These are phyloP conservation scores for Carex scoparia DNA, from an alignment of 176 grass and related monocot species.

Conservation along the genomic window DNA sequence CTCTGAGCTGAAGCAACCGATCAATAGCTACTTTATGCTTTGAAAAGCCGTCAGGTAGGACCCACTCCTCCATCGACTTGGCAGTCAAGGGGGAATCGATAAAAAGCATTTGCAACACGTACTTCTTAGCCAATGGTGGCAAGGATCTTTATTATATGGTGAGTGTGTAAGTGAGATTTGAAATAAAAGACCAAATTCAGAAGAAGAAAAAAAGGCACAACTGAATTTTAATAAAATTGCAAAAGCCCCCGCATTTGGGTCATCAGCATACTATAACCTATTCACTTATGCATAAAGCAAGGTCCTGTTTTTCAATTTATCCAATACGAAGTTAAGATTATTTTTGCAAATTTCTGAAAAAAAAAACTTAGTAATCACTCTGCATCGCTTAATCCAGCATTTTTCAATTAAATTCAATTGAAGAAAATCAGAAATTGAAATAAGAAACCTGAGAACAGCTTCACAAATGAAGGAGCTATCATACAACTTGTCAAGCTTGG, in stretches of 20 bases:
- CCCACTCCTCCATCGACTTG: constrained; percentile 77
- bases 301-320: background rate
- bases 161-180: background rate
- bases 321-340: background rate
- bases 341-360: background rate
- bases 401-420: background rate
- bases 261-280: too few relatives aligned
- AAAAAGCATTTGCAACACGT: constrained; percentile 77
- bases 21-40: constrained; percentile 85
- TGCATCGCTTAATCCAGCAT: background rate
- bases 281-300: too few relatives aligned
- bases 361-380: background rate
- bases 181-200: background rate
- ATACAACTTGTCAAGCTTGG: constrained; percentile 82
- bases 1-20: constrained; percentile 73
- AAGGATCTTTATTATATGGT: constrained; percentile 39
- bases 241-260: too few relatives aligned
- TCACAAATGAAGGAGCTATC: constrained; percentile 88
- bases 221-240: too few relatives aligned
- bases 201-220: too few relatives aligned
- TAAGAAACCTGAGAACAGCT: constrained; percentile 63
- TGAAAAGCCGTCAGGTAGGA: constrained; percentile 54
- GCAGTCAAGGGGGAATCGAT: constrained; percentile 37
- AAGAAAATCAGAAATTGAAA: background rate
- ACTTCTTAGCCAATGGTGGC: constrained; percentile 85